Base-by-base conservation (phyloP, 257 asterid species). In the Penstemon eatonii region DNA sequence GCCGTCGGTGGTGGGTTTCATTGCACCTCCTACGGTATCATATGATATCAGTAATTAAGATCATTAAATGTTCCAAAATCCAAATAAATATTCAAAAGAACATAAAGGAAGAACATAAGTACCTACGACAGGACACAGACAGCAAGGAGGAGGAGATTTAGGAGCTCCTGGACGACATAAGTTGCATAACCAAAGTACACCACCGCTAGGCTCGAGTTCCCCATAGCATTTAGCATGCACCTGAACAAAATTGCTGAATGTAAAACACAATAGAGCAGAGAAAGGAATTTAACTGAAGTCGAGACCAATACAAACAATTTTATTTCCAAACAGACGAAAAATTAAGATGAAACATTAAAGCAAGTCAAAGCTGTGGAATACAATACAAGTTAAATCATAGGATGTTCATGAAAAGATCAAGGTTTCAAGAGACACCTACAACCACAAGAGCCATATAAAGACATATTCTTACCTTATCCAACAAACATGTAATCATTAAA, bases 181-280 rank as follows among this genome's bases (percentile, higher is more conserved):
- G 83, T 91, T 89, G 95, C 99, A 94, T 76, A 94, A 81, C 98
- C 99, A 94, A 78, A 94, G 96, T 56, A 78, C 86, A 65, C 92
- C 97, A 72, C 79, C 95, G 56, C 78, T 78, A 75, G 95, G 89
- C 79, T 89, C 97, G 60, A 79, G 81, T 78, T 89, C 97, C 66
- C 99, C 99, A 44, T 94, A 94, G 84, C 99, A 94, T 80, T 86
- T 94, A 66, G 98, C 98, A 82, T 94, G 99, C 58, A 94, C 99
- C 99, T 94, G 84, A 69, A 73, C 47, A 79, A 65, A 57, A 73
- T 78, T 56, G 71, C 56, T n/a, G 41, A 11, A 71, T 49, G 56
- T 55, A 39, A 56, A 68, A 43, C 60, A 46, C 4, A 44, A 68
- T 25, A 62, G 39, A 53, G 49, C 5, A 54, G 65, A 67, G 7